These are phyloP conservation scores for Epipyxis sp. DNA, from an alignment of 108 stramenopile genomes.

Conservation along the genomic window DNA sequence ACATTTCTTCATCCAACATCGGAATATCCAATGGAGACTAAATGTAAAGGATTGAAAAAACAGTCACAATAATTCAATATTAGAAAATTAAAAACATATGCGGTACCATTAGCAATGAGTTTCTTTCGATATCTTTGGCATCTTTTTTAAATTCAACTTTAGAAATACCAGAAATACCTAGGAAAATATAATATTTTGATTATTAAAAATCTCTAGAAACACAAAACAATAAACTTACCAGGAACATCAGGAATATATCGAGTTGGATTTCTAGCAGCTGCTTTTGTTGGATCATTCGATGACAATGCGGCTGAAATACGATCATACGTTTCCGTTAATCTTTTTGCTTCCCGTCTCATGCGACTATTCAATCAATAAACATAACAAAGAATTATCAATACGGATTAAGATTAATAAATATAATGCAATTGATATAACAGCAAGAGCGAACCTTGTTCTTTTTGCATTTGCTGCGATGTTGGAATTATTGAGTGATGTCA, in stretches of 20 bases:
- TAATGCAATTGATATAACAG: no score
- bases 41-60: not conserved
- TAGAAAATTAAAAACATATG: not conserved
- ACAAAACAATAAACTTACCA: not conserved
- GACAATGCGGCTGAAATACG: constrained; percentile 11
- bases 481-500: no score
- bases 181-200: not conserved
- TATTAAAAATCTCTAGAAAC: not conserved
- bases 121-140: constrained; percentile 6
- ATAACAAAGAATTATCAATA: no score
- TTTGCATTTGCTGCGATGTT: no score
- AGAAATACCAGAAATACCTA: not conserved
- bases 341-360: constrained; percentile 11
- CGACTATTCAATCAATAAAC: no score
- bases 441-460: no score
- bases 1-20: not conserved
- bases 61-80: not conserved
- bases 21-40: not conserved
- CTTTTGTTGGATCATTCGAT: not conserved
- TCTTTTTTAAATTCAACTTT: constrained; percentile 11
- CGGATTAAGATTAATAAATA: no score
- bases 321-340: not conserved
- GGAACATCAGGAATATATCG: constrained; percentile 15
- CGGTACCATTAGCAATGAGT: not conserved
- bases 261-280: constrained; percentile 12